A percentile compares a stretch with the other conserved stretches of the same genome.
Evolutionary conservation across 2,329 filamentous ascomycete genomes (phyloP).

Genomic region (Zarea fungicola): DNA sequence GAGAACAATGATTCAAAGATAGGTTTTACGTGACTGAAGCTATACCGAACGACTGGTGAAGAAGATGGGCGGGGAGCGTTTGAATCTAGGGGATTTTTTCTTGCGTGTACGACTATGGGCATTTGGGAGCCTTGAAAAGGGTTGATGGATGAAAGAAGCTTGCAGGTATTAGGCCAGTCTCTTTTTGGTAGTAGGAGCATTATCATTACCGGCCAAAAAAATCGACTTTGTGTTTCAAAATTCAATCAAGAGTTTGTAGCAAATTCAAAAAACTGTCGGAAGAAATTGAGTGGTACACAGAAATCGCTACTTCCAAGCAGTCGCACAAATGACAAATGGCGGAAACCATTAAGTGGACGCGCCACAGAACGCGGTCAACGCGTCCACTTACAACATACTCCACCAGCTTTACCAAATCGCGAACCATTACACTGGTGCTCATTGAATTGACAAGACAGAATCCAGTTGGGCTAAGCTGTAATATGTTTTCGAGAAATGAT

Average conservation of each 20-base stretch:
- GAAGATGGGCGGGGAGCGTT: neutral
- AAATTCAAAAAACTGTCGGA: too few species aligned
- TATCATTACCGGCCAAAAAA: neutral
- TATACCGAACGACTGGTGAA: neutral
- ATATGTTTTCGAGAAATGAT: neutral
- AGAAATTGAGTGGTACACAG: too few species aligned
- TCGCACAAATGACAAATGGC: too few species aligned
- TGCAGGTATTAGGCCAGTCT: slow-evolving; percentile 2
- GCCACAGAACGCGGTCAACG: too few species aligned
- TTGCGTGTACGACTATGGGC: slow-evolving; percentile 11
- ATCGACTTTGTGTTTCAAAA: neutral
- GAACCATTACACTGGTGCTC: neutral
- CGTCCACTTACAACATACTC: slow-evolving; percentile 3
- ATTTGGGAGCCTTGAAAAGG: slow-evolving; percentile 1
- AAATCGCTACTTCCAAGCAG: too few species aligned
- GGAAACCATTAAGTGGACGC: slow-evolving; percentile 11
- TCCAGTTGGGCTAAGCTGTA: neutral
- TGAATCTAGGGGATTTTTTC: slow-evolving; percentile 4
- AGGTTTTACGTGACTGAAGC: neutral
- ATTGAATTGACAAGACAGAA: neutral
- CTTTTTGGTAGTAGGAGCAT: neutral
- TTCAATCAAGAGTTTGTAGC: neutral
- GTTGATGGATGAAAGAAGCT: slow-evolving; percentile 2
- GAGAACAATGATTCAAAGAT: slow-evolving; percentile 7
- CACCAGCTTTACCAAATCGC: neutral